Conservation (phyloP, 2,329 filamentous ascomycete genomes). For the Aspergillus transmontanensis region DNA sequence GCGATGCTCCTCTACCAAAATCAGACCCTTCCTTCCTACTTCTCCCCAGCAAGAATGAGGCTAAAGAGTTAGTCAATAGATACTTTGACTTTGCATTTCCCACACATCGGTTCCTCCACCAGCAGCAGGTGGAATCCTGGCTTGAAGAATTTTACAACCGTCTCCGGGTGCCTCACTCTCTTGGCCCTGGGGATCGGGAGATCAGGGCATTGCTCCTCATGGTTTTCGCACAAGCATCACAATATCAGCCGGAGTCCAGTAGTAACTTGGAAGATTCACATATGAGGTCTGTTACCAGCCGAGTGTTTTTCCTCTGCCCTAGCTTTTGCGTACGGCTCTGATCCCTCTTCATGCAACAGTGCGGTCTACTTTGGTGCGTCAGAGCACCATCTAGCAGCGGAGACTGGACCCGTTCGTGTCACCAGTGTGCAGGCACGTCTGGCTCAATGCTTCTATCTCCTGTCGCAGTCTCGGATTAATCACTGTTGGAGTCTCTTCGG, state of each 20-base stretch:
- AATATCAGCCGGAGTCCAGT: conserved; percentile 40
- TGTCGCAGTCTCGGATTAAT: conserved; percentile 38
- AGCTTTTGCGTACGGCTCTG: too few relatives aligned
- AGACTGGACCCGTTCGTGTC: conserved; percentile 35
- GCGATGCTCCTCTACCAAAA: conserved; percentile 17
- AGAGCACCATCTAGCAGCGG: conserved; percentile 36
- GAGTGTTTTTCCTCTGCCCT: too few relatives aligned
- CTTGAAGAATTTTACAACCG: conserved; percentile 19
- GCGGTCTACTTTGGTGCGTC: conserved; percentile 24
- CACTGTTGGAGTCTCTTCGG: conserved; percentile 40
- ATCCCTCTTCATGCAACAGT: conserved; percentile 6
- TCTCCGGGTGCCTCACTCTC: conserved; percentile 2
- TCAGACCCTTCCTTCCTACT: conserved; percentile 17
- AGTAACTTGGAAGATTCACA: conserved; percentile 19
- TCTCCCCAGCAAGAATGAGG: conserved; percentile 14
- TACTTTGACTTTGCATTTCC: conserved; percentile 26
- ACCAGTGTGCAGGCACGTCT: conserved; percentile 46
- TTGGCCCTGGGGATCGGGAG: conserved; percentile 11
- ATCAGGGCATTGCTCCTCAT: conserved; percentile 53
- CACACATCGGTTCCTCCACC: conserved; percentile 24
- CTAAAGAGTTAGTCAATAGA: conserved; percentile 13
- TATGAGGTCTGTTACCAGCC: conserved; percentile 10
- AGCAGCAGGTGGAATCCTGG: conserved; percentile 18
- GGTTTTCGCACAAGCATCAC: conserved; percentile 56
- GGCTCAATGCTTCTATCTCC: conserved; percentile 38